These are phyloP conservation scores for Hypoxylon sp. DNA, from an alignment of 2,329 filamentous ascomycete species.

Conservation along the genomic window DNA sequence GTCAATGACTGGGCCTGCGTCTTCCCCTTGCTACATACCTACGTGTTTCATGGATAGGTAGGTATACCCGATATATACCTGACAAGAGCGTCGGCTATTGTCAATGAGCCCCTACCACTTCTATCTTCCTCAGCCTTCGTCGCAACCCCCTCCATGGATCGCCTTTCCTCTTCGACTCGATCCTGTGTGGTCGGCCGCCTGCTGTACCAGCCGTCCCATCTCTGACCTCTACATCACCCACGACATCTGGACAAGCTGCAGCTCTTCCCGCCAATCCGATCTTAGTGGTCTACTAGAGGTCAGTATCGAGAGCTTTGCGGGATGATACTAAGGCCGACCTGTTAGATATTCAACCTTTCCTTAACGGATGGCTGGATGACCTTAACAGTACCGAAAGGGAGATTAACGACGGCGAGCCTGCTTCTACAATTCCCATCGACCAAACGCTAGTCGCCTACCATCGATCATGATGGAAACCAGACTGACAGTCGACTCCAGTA, in stretches of 20 bases:
- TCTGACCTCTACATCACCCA: neutral
- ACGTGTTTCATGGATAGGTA: neutral
- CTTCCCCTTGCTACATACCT: neutral
- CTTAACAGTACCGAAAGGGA: neutral
- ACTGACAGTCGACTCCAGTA: neutral
- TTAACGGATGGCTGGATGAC: neutral
- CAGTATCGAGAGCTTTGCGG: neutral
- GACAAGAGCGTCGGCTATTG: neutral
- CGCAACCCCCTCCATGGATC: neutral
- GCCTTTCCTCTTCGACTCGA: neutral
- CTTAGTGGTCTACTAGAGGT: neutral
- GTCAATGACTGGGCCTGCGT: neutral
- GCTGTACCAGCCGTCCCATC: neutral
- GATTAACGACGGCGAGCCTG: neutral
- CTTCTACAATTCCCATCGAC: neutral
- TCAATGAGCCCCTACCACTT: neutral
- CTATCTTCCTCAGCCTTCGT: neutral
- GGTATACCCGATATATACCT: too few relatives aligned
- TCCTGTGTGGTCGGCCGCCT: neutral
- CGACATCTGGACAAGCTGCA: too few relatives aligned
- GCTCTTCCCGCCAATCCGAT: neutral
- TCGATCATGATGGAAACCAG: neutral
- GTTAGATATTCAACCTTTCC: neutral
- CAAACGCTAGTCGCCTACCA: neutral
- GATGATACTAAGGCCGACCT: neutral